Evolutionary conservation across 2,329 filamentous ascomycete genomes (phyloP).

Genomic region (Bipolaris gigantea): DNA sequence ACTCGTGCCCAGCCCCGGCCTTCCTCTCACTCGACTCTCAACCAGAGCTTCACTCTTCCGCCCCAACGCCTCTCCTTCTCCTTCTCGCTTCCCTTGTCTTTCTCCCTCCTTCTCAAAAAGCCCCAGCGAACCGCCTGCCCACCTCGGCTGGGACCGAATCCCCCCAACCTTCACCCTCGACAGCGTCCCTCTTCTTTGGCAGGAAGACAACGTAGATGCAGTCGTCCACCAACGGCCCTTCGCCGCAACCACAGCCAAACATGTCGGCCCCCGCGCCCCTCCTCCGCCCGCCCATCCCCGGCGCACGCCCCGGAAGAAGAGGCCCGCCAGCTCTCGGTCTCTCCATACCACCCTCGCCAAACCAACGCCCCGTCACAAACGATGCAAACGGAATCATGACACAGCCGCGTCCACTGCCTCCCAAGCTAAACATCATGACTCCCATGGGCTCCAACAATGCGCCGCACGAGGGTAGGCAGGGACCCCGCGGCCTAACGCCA

Average conservation of each 20-base stretch:
- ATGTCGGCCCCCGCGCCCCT: conserved; percentile 80
- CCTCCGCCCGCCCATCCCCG: conserved; percentile 79
- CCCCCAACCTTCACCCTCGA: conserved; percentile 27
- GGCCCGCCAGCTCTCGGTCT: conserved; percentile 79
- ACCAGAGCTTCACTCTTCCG: neutral
- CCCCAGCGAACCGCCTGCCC: conserved; percentile 28
- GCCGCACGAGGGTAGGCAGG: conserved; percentile 67
- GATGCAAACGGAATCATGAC: conserved; percentile 48
- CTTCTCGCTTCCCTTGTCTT: neutral
- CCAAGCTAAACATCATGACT: conserved; percentile 82
- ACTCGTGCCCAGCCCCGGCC: conserved; percentile 23
- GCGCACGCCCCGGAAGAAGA: conserved; percentile 60
- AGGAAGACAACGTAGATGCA: conserved; percentile 28
- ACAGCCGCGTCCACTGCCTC: conserved; percentile 63
- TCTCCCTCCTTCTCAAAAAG: neutral
- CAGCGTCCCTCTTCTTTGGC: neutral
- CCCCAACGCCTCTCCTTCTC: neutral
- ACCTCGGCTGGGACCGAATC: conserved; percentile 34
- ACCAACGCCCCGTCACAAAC: conserved; percentile 74
- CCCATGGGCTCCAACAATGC: conserved; percentile 79
- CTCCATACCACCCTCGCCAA: conserved; percentile 86
- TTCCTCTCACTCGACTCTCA: neutral
- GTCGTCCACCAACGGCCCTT: conserved; percentile 25
- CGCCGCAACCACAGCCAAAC: conserved; percentile 43
- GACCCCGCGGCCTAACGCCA: conserved; percentile 57